Evolutionary conservation across 1,284 basidiomycete species (phyloP).

Genomic region (Ustilago loliicola): DNA sequence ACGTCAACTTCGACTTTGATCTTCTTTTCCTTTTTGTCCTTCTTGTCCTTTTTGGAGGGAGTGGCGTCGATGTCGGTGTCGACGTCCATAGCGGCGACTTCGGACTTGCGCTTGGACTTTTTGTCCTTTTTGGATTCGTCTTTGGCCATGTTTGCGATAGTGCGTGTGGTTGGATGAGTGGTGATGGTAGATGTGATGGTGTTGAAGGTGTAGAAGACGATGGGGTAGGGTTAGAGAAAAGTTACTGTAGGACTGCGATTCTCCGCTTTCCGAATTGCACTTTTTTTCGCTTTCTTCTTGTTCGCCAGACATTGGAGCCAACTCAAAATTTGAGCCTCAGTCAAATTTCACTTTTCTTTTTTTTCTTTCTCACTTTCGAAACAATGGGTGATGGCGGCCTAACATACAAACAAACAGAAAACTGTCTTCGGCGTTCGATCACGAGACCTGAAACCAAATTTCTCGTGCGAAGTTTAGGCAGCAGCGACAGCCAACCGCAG

Average conservation of each 20-base stretch:
- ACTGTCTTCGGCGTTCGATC: slow-evolving; percentile 17
- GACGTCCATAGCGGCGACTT: slow-evolving; percentile 51
- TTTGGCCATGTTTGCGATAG: slow-evolving; percentile 50
- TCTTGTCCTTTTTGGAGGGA: slow-evolving; percentile 57
- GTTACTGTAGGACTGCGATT: not conserved
- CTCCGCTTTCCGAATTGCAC: not conserved
- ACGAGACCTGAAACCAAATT: slow-evolving; percentile 15
- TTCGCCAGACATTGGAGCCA: too few relatives aligned
- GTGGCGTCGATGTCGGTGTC: slow-evolving; percentile 39
- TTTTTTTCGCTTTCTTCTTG: not conserved
- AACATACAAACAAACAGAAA: slow-evolving; percentile 8
- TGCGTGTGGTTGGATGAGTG: slow-evolving; percentile 1
- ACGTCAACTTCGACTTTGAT: slow-evolving; percentile 25
- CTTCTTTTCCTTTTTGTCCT: slow-evolving; percentile 61
- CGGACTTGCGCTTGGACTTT: slow-evolving; percentile 59
- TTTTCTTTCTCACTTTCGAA: not conserved
- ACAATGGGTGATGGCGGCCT: not conserved
- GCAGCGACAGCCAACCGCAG: slow-evolving; percentile 21
- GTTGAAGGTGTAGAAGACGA: slow-evolving; percentile 5
- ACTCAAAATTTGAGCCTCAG: slow-evolving; percentile 9
- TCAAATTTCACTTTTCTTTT: not conserved
- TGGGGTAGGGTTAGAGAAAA: not conserved
- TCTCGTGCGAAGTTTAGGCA: slow-evolving; percentile 23
- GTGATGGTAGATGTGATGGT: slow-evolving; percentile 4
- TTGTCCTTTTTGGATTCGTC: slow-evolving; percentile 65